Evolutionary conservation across 2,329 filamentous ascomycete genomes (phyloP).

Genomic region (Sclerotinia nivalis): DNA sequence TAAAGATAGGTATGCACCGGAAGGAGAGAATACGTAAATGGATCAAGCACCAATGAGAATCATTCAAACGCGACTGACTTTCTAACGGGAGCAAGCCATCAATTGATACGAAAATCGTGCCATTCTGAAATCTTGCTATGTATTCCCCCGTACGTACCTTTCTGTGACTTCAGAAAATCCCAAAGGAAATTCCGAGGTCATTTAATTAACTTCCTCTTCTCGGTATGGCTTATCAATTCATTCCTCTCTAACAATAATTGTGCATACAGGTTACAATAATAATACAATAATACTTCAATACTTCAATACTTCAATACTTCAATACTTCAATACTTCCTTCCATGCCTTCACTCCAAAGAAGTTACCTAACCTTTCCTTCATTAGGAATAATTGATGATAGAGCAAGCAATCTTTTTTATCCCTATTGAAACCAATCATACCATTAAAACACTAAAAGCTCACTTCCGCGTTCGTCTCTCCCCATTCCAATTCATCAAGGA

Average conservation of each 20-base stretch:
- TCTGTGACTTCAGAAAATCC: background rate
- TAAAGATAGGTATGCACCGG: background rate
- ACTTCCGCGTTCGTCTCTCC: no score
- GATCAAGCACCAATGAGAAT: background rate
- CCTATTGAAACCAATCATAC: no score
- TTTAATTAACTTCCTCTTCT: background rate
- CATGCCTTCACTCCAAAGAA: background rate
- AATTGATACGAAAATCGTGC: conserved; percentile 10
- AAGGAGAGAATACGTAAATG: background rate
- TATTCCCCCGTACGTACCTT: conserved; percentile 6
- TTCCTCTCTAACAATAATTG: background rate
- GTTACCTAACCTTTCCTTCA: no score
- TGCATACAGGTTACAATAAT: background rate
- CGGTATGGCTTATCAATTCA: background rate
- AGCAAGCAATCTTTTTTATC: no score
- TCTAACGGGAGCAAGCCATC: conserved; percentile 4
- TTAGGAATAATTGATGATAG: no score
- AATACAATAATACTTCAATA: background rate
- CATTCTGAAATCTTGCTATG: conserved; percentile 1
- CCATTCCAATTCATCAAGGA: no score
- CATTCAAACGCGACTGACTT: background rate
- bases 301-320: no score
- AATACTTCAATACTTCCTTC: no score
- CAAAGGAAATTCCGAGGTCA: no score
- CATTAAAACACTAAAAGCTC: no score